These are phyloP conservation scores for Pyricularia sp. DNA, from an alignment of 2,329 filamentous ascomycete species.

Conservation along the genomic window DNA sequence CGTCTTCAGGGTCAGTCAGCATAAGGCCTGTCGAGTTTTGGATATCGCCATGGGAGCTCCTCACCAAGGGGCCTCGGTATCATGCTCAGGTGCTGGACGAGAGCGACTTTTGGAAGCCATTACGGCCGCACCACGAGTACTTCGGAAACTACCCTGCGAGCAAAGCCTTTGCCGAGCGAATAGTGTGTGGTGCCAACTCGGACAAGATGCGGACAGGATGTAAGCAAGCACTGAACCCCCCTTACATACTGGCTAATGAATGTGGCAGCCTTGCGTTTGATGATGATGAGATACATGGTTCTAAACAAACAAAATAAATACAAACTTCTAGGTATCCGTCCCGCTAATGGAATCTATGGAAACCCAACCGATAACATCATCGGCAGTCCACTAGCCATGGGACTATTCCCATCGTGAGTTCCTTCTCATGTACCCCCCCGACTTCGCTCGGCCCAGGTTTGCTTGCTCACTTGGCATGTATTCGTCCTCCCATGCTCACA, in stretches of 20 bases:
- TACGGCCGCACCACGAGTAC: slow-evolving; percentile 25
- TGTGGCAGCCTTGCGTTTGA: not conserved
- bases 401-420: slow-evolving; percentile 28
- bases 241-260: too few species aligned
- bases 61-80: slow-evolving; percentile 17
- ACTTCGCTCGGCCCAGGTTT: too few species aligned
- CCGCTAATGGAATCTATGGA: slow-evolving; percentile 39
- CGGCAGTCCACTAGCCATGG: slow-evolving; percentile 24
- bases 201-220: slow-evolving; percentile 32
- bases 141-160: slow-evolving; percentile 32
- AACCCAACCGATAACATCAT: slow-evolving; percentile 33
- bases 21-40: slow-evolving; percentile 23
- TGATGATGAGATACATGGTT: not conserved
- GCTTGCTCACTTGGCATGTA: slow-evolving; percentile 1
- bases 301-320: not conserved
- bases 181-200: slow-evolving; percentile 23
- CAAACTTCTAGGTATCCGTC: slow-evolving; percentile 22
- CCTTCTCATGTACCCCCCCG: not conserved
- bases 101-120: slow-evolving; percentile 22
- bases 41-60: slow-evolving; percentile 23
- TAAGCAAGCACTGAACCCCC: not conserved
- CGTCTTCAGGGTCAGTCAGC: slow-evolving; percentile 30
- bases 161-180: slow-evolving; percentile 30
- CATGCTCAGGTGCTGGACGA: slow-evolving; percentile 29
- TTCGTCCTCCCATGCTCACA: not conserved